Percentiles rank a stretch among this genome's conserved stretches.
Conservation (phyloP, 768 basidiomycete genomes). For the Termitomyces sp. region DNA sequence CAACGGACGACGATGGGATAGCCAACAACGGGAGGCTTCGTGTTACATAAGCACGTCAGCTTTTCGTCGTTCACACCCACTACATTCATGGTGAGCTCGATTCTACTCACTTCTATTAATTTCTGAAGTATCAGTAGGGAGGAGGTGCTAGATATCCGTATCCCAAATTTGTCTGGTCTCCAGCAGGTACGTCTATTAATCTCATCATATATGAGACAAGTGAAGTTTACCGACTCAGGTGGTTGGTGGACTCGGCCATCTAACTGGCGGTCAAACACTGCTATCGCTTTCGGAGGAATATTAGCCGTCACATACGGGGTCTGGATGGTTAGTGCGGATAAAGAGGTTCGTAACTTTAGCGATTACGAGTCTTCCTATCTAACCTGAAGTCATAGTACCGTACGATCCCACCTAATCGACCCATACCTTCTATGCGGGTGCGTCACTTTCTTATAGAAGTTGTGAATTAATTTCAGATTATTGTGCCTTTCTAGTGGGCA, state of each 20-base stretch:
- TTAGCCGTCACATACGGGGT: constrained; percentile 55
- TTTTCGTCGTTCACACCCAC: background rate
- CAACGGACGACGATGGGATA: no score
- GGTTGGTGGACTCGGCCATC: constrained; percentile 94
- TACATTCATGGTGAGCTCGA: constrained; percentile 10
- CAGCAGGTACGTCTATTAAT: constrained; percentile 54
- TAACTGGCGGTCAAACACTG: constrained; percentile 88
- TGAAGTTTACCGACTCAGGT: constrained; percentile 38
- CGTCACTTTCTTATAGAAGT: constrained; percentile 18
- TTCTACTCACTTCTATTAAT: background rate
- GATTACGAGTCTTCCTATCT: background rate
- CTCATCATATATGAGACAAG: background rate
- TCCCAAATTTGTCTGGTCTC: constrained; percentile 94
- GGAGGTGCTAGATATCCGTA: constrained; percentile 87
- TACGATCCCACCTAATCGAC: constrained; percentile 51
- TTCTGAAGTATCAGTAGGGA: constrained; percentile 40
- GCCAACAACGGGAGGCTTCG: constrained; percentile 13
- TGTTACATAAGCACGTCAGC: constrained; percentile 11
- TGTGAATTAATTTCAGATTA: background rate
- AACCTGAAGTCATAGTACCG: constrained; percentile 39
- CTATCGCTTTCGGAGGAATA: constrained; percentile 66
- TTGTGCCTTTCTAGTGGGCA: constrained; percentile 23
- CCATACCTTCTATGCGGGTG: constrained; percentile 80
- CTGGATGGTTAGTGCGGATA: constrained; percentile 70
- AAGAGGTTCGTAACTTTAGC: constrained; percentile 55